phyloP scores from a whole-genome alignment of 2,329 filamentous ascomycete species.

The Colletotrichum magnum region DNA sequence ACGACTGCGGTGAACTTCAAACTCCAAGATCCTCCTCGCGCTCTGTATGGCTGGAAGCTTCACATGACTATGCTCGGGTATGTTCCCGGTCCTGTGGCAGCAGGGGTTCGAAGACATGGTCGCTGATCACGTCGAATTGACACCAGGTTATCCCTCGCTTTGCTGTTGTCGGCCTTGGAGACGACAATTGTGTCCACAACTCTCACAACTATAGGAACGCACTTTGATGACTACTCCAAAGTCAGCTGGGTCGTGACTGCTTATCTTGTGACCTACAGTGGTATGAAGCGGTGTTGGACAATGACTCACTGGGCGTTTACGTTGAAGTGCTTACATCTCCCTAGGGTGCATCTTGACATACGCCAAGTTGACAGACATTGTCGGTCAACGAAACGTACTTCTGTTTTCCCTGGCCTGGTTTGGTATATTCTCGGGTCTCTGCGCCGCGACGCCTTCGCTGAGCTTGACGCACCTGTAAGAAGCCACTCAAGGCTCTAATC shows the following conservation, averaged over 20 bases:
- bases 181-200: conserved; percentile 15
- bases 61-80: conserved; percentile 7
- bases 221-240: conserved; percentile 12
- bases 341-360: conserved; percentile 10
- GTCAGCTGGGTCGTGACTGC: conserved; percentile 11
- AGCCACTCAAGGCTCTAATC: no score
- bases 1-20: neutral
- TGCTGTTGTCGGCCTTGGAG: conserved; percentile 15
- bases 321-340: neutral
- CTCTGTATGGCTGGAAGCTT: conserved; percentile 18
- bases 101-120: neutral
- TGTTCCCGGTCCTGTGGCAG: no score
- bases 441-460: neutral
- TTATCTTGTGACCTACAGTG: neutral
- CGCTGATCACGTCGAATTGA: neutral
- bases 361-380: conserved; percentile 9
- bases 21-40: conserved; percentile 4
- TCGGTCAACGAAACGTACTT: conserved; percentile 6
- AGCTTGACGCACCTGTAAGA: conserved; percentile 15
- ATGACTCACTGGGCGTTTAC: neutral
- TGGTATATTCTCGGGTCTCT: conserved; percentile 7
- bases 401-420: neutral
- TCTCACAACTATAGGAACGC: neutral
- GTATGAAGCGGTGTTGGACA: neutral
- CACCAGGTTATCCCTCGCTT: neutral